Evolutionary conservation across 495 filamentous ascomycete species (phyloP).

Genomic region (Penicillium egyptiacum): DNA sequence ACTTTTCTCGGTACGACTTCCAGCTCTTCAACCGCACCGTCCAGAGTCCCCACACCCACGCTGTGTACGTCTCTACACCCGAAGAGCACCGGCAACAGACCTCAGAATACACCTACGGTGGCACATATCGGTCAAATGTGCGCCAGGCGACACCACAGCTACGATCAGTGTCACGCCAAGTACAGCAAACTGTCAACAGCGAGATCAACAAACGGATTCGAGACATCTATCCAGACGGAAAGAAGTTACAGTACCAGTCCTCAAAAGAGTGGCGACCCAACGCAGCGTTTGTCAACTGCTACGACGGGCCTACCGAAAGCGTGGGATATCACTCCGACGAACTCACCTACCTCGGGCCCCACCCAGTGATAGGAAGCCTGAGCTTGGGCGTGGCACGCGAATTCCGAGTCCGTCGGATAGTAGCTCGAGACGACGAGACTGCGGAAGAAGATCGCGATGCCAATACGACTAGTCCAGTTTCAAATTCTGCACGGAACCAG

Average conservation of each 20-base stretch:
- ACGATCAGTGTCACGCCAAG: slow-evolving; percentile 59
- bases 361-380: slow-evolving; percentile 82
- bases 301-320: slow-evolving; percentile 71
- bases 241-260: slow-evolving; percentile 77
- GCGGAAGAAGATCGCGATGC: slow-evolving; percentile 14
- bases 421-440: slow-evolving; percentile 50
- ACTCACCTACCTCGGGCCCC: slow-evolving; percentile 87
- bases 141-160: slow-evolving; percentile 71
- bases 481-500: slow-evolving; percentile 9
- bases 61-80: slow-evolving; percentile 71
- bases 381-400: slow-evolving; percentile 87
- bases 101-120: slow-evolving; percentile 82
- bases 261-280: slow-evolving; percentile 76
- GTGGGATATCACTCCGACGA: slow-evolving; percentile 94
- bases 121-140: slow-evolving; percentile 69
- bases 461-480: slow-evolving; percentile 4
- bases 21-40: slow-evolving; percentile 86
- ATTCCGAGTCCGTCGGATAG: slow-evolving; percentile 78
- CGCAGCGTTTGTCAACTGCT: slow-evolving; percentile 92
- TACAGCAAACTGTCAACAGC: slow-evolving; percentile 71
- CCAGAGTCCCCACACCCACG: slow-evolving; percentile 75
- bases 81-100: slow-evolving; percentile 63
- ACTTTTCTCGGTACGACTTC: slow-evolving; percentile 72
- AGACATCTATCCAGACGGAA: slow-evolving; percentile 57
- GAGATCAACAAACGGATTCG: slow-evolving; percentile 67